phyloP scores from a whole-genome alignment of 345 rosid species.

The Corchorus capsularis region DNA sequence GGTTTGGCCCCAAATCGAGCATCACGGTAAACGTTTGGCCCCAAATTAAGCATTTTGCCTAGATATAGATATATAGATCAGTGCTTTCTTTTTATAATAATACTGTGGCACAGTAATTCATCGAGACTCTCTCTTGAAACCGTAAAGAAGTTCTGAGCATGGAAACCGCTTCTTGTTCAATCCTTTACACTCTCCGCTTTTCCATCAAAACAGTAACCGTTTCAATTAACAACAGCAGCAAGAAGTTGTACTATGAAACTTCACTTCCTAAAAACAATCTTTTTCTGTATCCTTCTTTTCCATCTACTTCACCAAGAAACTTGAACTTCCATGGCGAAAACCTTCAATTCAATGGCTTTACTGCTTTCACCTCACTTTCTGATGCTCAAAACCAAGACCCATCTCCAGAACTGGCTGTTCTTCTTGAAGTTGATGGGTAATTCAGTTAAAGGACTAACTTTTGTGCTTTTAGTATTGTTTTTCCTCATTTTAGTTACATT shows the following conservation, averaged over 20 bases:
- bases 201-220: conserved; percentile 24
- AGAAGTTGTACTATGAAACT: not conserved
- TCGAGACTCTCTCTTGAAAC: not conserved
- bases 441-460: not conserved
- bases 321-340: conserved; percentile 33
- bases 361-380: conserved; percentile 44
- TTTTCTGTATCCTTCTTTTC: conserved; percentile 25
- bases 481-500: not conserved
- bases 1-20: too few relatives aligned
- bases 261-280: conserved; percentile 19
- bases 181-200: conserved; percentile 35
- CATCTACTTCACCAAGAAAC: conserved; percentile 32
- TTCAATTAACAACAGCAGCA: conserved; percentile 21
- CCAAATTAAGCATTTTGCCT: too few relatives aligned
- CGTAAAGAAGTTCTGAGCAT: conserved; percentile 24
- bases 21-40: too few relatives aligned
- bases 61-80: too few relatives aligned
- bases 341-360: conserved; percentile 32
- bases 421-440: conserved; percentile 97
- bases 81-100: too few relatives aligned
- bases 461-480: not conserved
- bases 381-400: conserved; percentile 34
- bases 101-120: too few relatives aligned
- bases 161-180: conserved; percentile 46
- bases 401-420: conserved; percentile 61